Conservation (phyloP, 2,329 filamentous ascomycete genomes). For the Botryotinia calthae region DNA sequence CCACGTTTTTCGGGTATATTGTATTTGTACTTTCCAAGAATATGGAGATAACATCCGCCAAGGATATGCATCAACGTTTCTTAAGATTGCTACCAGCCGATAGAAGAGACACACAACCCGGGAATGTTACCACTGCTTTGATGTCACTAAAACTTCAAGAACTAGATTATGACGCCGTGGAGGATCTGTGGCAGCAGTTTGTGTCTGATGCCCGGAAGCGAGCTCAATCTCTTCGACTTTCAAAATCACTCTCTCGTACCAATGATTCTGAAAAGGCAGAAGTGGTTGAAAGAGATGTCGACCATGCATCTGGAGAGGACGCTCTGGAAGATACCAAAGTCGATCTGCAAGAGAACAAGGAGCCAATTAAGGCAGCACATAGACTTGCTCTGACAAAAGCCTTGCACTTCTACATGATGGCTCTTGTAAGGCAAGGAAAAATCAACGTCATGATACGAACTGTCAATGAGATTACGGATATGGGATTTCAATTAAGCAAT, state of each 20-base stretch:
- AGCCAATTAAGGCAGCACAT: slow-evolving; percentile 32
- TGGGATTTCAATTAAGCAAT: slow-evolving; percentile 72
- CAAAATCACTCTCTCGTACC: slow-evolving; percentile 7
- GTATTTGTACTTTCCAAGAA: slow-evolving; percentile 53
- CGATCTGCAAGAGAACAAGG: not conserved
- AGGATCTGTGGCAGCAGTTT: slow-evolving; percentile 63
- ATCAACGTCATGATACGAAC: slow-evolving; percentile 50
- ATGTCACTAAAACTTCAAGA: slow-evolving; percentile 65
- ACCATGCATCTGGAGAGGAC: not conserved
- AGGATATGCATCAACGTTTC: slow-evolving; percentile 57
- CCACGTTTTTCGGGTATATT: slow-evolving; percentile 51
- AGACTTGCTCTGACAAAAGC: slow-evolving; percentile 44
- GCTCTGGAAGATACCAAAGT: too few species aligned
- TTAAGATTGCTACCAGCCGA: slow-evolving; percentile 42
- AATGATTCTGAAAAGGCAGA: not conserved
- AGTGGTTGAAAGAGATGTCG: not conserved
- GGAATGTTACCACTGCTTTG: slow-evolving; percentile 58
- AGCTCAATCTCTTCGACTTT: slow-evolving; percentile 37
- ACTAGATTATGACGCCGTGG: slow-evolving; percentile 57
- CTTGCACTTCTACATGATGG: slow-evolving; percentile 49
- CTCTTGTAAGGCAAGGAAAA: slow-evolving; percentile 52
- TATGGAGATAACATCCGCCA: slow-evolving; percentile 48
- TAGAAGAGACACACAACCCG: slow-evolving; percentile 44
- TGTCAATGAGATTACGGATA: slow-evolving; percentile 49
- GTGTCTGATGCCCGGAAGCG: slow-evolving; percentile 51